Evolutionary conservation across 352 stramenopile species (phyloP), one percentile per base, ranked within the genome.

Genomic region (Globisporangium spiculum): DNA sequence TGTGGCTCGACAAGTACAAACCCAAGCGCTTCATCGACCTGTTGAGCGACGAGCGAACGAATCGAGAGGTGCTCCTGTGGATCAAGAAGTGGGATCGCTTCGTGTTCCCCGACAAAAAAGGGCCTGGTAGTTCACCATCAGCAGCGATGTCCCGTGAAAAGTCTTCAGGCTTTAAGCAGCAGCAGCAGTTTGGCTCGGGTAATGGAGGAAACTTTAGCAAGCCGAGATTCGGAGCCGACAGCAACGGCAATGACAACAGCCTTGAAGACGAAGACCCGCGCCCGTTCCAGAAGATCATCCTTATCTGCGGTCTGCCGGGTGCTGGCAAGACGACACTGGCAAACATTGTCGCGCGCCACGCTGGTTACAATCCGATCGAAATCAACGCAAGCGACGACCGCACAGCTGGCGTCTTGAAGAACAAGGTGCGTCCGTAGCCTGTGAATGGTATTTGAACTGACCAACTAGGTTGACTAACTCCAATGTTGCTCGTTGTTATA

Each of bases 1-100:
- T 99, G 26, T 99, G 97, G 97, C 85, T 99, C 12, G 96, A 99
- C 73, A 99, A 98, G 72, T 99, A 99, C 86, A 92, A 94, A 20
- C 97, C 98, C 1, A 77, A 89, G 41, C 84, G 81, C 50, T 99
- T 99, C 67, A 81, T 96, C 16, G 89, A 99, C 75, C 75, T 99
- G 36, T 76, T 99, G 16, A 98, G 92, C 27, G 94, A 99, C 71
- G 97, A 99, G 74, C 81, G 90, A 16, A 99, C 93, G 27, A 99
- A 99, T 75, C 88, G 97, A 20, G 94, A 99, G 67, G 96, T 99
- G 41, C 76, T 99, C 2, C 68, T 84, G 22, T 98, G 96, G 74
- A 79, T 99, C 48, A 97, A 98, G 75, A 81, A 75, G 34, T 99
- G 98, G 98, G 96, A 99, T 76, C 78, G 80, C 5, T 98, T 96